Base-by-base conservation (phyloP, 2,329 filamentous ascomycete genomes). In the Grosmannia serpens region DNA sequence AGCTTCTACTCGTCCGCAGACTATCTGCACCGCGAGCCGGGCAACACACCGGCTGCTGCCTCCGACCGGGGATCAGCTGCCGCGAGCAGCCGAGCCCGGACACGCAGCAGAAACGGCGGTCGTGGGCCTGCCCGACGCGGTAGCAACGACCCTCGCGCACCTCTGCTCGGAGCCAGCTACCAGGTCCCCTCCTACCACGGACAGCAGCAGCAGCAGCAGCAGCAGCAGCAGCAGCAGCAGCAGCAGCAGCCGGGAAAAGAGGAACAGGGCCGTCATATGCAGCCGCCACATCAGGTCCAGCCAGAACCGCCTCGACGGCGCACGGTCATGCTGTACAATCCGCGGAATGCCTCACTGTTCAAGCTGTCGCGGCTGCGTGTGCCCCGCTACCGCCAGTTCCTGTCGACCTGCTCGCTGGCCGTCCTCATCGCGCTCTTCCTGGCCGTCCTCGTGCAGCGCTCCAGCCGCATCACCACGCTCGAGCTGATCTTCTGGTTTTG, bases 401-500 rank as follows among this genome's bases (percentile, higher is more conserved):
- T 96, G 60, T 95, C 91, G 1, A 96, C 91, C 0, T 74, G 91
- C 59, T 96, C 91, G 2, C 86, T 95, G 58, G 89, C 88, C 26
- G 83, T 95, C 52, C 78, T 97, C 68, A 85, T 96, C 46, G 86
- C 84, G 17, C 78, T 96, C 13, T 96, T 95, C 69, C 75, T 96
- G 22, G 87, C 90, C 11, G 91, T 97, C 11, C 79, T 96, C 4
- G 75, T 82, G 13, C 77, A 88, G 67, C 82, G 89, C 60, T 92
- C 89, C 3, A 80, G 86, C 57, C 80, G 85, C 56, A 96, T 97
- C 66, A 95, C 90, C 1, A 82, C 82, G 0, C 75, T 96, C 11
- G 92, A 97, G 70, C 76, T 96, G 20, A 70, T 96, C 15, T 96
- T 97, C 72, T 97, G 92, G 92, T 89, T 96, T 70, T 97, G 92